A percentile compares a stretch with the other conserved stretches of the same genome.
Conservation (phyloP, 2,329 filamentous ascomycete genomes). For the Exophiala lecanii-corni region DNA sequence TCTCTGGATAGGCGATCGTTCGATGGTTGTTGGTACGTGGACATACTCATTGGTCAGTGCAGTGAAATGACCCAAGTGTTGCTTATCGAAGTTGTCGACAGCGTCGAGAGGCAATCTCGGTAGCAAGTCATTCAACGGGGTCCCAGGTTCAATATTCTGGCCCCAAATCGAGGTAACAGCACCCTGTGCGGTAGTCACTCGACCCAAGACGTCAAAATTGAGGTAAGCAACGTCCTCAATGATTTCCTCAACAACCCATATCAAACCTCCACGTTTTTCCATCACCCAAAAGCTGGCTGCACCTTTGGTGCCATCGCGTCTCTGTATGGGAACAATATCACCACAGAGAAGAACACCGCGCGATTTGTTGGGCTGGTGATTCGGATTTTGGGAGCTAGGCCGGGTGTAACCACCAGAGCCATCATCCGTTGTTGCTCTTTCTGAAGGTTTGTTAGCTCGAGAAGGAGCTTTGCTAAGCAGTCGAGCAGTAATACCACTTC, state of each 20-base stretch:
- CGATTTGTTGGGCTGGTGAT: constrained; percentile 71
- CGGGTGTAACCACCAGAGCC: constrained; percentile 46
- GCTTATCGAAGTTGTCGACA: constrained; percentile 34
- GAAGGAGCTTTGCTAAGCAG: constrained; percentile 77
- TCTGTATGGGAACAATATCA: constrained; percentile 96
- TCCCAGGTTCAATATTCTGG: constrained; percentile 57
- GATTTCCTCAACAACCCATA: constrained; percentile 98
- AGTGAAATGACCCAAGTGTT: constrained; percentile 70
- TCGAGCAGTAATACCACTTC: constrained; percentile 81
- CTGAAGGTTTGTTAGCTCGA: constrained; percentile 41
- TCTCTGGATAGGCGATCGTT: constrained; percentile 63
- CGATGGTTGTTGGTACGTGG: constrained; percentile 79
- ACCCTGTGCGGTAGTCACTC: constrained; percentile 66
- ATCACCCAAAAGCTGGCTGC: constrained; percentile 98
- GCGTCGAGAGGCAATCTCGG: constrained; percentile 70
- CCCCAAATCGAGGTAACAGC: constrained; percentile 85
- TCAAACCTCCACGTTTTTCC: constrained; percentile 87
- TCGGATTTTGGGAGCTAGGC: constrained; percentile 47
- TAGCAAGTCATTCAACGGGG: constrained; percentile 72
- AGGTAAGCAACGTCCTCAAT: constrained; percentile 85
- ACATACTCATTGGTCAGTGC: constrained; percentile 71
- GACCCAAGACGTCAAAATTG: constrained; percentile 70
- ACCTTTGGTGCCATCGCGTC: constrained; percentile 85
- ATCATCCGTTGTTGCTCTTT: constrained; percentile 55
- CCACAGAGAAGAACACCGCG: constrained; percentile 88